These are phyloP conservation scores for Fraxinus sp. DNA, from an alignment of 305 asterid species.

Conservation along the genomic window DNA sequence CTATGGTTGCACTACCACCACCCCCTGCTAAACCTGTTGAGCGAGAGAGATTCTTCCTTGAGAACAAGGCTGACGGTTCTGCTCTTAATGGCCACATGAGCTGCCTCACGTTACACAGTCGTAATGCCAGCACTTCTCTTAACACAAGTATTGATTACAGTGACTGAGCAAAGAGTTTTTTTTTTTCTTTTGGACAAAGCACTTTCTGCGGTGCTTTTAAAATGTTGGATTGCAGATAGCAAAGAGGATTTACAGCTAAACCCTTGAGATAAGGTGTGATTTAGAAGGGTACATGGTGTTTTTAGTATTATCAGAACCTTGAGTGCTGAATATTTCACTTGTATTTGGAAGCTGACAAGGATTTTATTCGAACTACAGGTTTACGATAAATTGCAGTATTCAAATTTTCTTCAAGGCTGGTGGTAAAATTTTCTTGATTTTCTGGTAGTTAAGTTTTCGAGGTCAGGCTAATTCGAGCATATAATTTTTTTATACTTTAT, in stretches of 20 bases:
- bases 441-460: background rate
- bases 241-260: background rate
- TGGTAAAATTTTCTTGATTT: background rate
- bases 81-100: conserved; percentile 55
- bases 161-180: conserved; percentile 34
- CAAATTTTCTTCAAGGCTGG: conserved; percentile 15
- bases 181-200: background rate
- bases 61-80: conserved; percentile 59
- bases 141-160: conserved; percentile 77
- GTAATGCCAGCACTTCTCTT: conserved; percentile 68
- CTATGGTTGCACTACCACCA: conserved; percentile 67
- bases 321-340: conserved; percentile 10
- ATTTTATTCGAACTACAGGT: conserved; percentile 17
- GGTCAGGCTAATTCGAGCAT: background rate
- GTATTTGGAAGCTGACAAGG: conserved; percentile 23
- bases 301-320: conserved; percentile 2
- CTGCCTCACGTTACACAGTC: conserved; percentile 73
- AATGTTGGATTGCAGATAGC: conserved; percentile 20
- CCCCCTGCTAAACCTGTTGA: conserved; percentile 91
- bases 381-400: conserved; percentile 22
- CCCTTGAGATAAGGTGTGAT: conserved; percentile 14
- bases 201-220: background rate
- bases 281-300: conserved; percentile 15
- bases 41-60: conserved; percentile 84
- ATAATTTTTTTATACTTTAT: too few relatives aligned